These are phyloP conservation scores for Ampelocalamus luodianensis DNA, from an alignment of 176 grass and related monocot species.

Conservation along the genomic window DNA sequence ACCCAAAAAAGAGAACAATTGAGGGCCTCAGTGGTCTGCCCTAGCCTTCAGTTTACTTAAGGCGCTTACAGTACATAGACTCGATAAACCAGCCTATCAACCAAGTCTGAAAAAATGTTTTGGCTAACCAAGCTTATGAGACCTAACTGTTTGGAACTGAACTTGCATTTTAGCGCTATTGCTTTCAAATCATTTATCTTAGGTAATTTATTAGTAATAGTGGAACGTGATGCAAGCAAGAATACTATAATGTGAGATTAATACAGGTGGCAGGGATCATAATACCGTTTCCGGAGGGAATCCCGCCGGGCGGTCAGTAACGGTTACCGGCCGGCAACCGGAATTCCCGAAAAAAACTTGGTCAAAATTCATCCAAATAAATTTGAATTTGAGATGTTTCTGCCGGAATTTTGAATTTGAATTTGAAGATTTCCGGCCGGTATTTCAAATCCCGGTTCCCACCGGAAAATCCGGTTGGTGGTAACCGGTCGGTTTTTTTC, in stretches of 20 bases:
- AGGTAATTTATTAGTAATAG: neutral
- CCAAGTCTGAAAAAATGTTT: neutral
- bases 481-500: too few relatives aligned
- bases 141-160: neutral
- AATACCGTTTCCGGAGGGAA: too few relatives aligned
- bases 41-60: neutral
- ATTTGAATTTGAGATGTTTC: too few relatives aligned
- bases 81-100: neutral
- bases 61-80: neutral
- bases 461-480: too few relatives aligned
- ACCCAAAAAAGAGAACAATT: neutral
- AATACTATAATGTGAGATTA: neutral
- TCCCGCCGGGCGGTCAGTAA: too few relatives aligned
- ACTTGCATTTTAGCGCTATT: slow-evolving; percentile 11
- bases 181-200: neutral
- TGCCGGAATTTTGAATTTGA: too few relatives aligned
- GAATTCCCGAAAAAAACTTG: too few relatives aligned
- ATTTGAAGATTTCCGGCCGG: too few relatives aligned
- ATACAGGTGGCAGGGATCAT: neutral
- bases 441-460: too few relatives aligned
- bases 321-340: too few relatives aligned
- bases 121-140: neutral
- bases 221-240: neutral
- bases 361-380: too few relatives aligned
- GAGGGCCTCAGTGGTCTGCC: neutral